These are phyloP conservation scores for Xylaria nigripes DNA, from an alignment of 495 filamentous ascomycete genomes.

Conservation along the genomic window DNA sequence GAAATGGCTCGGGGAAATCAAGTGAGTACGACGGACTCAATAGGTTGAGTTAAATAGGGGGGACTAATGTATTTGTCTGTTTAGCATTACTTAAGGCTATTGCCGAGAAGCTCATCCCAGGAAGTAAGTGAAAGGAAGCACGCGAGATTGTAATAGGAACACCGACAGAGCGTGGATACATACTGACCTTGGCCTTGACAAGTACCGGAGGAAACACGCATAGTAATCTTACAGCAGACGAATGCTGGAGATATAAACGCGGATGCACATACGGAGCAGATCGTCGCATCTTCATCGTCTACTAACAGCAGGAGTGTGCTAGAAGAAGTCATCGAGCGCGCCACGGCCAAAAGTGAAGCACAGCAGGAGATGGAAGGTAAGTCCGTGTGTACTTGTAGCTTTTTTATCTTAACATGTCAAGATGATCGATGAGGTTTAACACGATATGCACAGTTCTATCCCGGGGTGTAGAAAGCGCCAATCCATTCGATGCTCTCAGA, in stretches of 20 bases:
- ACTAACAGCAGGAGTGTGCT: constrained; percentile 42
- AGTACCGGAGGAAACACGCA: constrained; percentile 54
- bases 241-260: constrained; percentile 14
- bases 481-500: constrained; percentile 48
- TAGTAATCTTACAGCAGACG: constrained; percentile 69
- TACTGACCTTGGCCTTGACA: background rate
- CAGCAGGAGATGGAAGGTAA: constrained; percentile 50
- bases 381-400: constrained; percentile 9
- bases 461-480: constrained; percentile 29
- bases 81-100: constrained; percentile 64
- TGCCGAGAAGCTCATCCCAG: constrained; percentile 69
- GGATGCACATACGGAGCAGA: constrained; percentile 16
- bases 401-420: constrained; percentile 19
- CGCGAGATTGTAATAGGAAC: background rate
- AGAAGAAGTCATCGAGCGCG: constrained; percentile 59
- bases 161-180: too few species aligned
- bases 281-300: background rate
- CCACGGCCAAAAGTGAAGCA: constrained; percentile 51
- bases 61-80: background rate
- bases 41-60: background rate
- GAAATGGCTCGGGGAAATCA: constrained; percentile 75
- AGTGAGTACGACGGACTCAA: constrained; percentile 41
- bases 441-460: constrained; percentile 36
- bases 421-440: constrained; percentile 20
- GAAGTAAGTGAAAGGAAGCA: constrained; percentile 30